phyloP scores from a whole-genome alignment of 2,329 filamentous ascomycete species.

The Pseudogymnoascus sp. region DNA sequence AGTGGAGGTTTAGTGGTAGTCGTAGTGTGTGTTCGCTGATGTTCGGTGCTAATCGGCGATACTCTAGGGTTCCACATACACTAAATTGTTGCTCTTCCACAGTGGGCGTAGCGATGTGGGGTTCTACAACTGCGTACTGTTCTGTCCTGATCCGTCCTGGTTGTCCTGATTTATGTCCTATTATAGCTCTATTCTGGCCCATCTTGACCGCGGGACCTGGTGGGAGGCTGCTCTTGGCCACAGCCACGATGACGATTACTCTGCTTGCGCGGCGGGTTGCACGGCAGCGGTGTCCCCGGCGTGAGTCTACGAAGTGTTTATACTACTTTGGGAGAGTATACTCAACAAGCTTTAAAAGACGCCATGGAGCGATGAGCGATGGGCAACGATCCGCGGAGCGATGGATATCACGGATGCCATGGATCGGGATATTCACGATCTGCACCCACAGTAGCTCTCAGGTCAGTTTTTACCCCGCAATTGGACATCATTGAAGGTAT shows the following conservation, averaged over 20 bases:
- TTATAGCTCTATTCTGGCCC: background rate
- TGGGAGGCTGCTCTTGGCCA: background rate
- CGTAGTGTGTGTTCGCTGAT: background rate
- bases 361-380: background rate
- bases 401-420: background rate
- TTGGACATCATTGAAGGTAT: background rate
- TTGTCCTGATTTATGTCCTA: background rate
- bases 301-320: background rate
- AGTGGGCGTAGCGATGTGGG: background rate
- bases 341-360: background rate
- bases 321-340: background rate
- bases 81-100: background rate
- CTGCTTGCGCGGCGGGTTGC: background rate
- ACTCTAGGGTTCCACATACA: slow-evolving; percentile 1
- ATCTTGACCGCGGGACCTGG: background rate
- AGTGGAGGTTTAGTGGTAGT: background rate
- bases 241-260: background rate
- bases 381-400: too few species aligned
- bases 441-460: background rate
- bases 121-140: background rate
- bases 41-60: background rate
- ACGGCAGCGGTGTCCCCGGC: background rate
- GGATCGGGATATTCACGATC: background rate
- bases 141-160: background rate
- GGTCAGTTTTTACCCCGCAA: background rate